A percentile compares a stretch with the other conserved stretches of the same genome.
These are phyloP conservation scores for Herpetomonas samuelpessoai DNA, from an alignment of 208 protist genomes.

Conservation along the genomic window DNA sequence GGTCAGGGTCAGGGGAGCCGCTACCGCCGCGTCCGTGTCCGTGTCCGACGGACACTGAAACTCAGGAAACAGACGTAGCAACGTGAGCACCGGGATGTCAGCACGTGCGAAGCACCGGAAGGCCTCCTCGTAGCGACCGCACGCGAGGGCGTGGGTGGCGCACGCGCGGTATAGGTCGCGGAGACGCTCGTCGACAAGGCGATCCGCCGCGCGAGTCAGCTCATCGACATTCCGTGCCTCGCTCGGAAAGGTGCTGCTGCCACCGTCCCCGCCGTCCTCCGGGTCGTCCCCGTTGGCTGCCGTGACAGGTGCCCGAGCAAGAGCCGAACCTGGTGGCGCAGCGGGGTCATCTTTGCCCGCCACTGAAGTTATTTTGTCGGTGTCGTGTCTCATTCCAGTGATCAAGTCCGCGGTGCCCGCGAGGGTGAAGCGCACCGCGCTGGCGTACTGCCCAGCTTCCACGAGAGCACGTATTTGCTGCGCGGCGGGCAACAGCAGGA, in stretches of 20 bases:
- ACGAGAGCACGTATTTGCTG: slow-evolving; percentile 14
- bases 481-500: slow-evolving; percentile 3
- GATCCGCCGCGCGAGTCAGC: not conserved
- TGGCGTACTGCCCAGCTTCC: slow-evolving; percentile 1
- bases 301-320: too few relatives aligned
- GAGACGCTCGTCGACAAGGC: not conserved
- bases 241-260: slow-evolving; percentile 4
- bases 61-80: slow-evolving; percentile 23
- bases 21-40: not conserved
- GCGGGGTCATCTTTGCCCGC: not conserved
- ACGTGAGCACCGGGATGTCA: slow-evolving; percentile 11
- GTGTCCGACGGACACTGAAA: slow-evolving; percentile 4
- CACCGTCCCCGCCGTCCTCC: slow-evolving; percentile 11
- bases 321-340: slow-evolving; percentile 3
- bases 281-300: not conserved
- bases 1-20: not conserved
- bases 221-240: not conserved
- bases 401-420: too few relatives aligned
- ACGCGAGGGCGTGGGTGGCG: slow-evolving; percentile 21
- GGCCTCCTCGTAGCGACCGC: slow-evolving; percentile 14
- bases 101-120: slow-evolving; percentile 23
- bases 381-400: too few relatives aligned
- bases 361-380: too few relatives aligned
- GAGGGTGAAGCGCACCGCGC: slow-evolving; percentile 13
- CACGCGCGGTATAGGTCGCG: slow-evolving; percentile 15